Conservation (phyloP, 2,329 filamentous ascomycete species). For the Xylaria sp. region DNA sequence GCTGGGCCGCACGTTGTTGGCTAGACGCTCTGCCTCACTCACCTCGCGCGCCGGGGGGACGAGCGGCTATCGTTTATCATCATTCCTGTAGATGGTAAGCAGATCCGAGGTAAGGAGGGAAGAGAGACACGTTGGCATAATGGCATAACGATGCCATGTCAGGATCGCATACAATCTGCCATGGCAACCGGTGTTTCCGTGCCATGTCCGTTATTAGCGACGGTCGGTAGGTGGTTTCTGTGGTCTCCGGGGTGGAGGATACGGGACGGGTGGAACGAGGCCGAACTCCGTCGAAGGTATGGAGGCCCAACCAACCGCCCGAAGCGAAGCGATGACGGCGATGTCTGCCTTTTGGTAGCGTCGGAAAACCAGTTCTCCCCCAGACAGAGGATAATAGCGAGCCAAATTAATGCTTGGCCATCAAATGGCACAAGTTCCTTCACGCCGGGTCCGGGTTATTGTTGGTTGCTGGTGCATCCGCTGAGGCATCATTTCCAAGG, state of each 20-base stretch:
- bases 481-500: neutral
- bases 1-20: neutral
- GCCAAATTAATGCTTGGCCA: neutral
- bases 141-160: neutral
- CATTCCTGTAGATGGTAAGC: neutral
- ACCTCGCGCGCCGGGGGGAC: neutral
- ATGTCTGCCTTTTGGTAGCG: neutral
- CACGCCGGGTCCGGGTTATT: neutral
- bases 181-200: constrained; percentile 4
- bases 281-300: neutral
- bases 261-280: constrained; percentile 7
- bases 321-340: constrained; percentile 11
- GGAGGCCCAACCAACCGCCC: neutral
- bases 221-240: neutral
- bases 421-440: neutral
- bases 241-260: neutral
- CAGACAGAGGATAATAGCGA: neutral
- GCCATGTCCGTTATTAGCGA: neutral
- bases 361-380: constrained; percentile 7
- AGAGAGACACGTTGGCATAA: neutral
- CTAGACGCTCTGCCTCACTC: neutral
- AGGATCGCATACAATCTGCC: neutral
- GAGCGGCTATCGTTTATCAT: constrained; percentile 3
- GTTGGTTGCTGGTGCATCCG: neutral
- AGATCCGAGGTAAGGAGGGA: neutral